Evolutionary conservation across 2,329 filamentous ascomycete species (phyloP).

Genomic region (Blumeriella jaapii): DNA sequence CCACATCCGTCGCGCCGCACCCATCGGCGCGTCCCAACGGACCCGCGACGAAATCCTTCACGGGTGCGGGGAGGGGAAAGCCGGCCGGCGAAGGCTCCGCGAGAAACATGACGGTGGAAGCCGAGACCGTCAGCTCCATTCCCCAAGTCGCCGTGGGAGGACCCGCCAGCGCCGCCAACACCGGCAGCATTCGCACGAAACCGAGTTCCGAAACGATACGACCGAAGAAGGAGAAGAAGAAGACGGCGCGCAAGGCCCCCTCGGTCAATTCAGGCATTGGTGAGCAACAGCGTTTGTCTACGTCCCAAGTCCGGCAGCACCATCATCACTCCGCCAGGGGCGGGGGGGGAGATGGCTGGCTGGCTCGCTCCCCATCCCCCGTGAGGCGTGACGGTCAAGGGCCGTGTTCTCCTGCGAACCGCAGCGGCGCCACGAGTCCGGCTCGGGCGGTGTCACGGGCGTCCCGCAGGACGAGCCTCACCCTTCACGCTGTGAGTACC

Average conservation of each 20-base stretch:
- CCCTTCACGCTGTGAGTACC: slow-evolving; percentile 30
- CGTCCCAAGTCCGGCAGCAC: slow-evolving; percentile 32
- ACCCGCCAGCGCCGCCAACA: slow-evolving; percentile 48
- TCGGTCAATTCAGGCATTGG: slow-evolving; percentile 60
- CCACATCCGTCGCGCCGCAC: slow-evolving; percentile 30
- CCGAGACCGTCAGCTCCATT: slow-evolving; percentile 86
- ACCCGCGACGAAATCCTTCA: slow-evolving; percentile 53
- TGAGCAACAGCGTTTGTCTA: slow-evolving; percentile 37
- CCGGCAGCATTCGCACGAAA: slow-evolving; percentile 70
- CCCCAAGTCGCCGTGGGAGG: slow-evolving; percentile 71
- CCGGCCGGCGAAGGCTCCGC: slow-evolving; percentile 57
- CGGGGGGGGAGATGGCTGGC: slow-evolving; percentile 13
- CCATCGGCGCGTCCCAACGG: slow-evolving; percentile 37
- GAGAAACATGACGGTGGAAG: slow-evolving; percentile 94
- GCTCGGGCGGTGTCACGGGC: slow-evolving; percentile 17
- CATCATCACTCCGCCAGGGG: slow-evolving; percentile 26
- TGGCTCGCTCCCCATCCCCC: slow-evolving; percentile 10
- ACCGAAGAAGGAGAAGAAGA: slow-evolving; percentile 88
- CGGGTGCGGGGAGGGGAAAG: slow-evolving; percentile 58
- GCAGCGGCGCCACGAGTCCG: slow-evolving; percentile 20
- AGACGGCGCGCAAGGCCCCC: slow-evolving; percentile 61
- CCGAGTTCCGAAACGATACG: slow-evolving; percentile 92
- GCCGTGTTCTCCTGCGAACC: slow-evolving; percentile 11
- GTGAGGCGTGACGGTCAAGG: slow-evolving; percentile 22
- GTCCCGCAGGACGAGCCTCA: slow-evolving; percentile 30